These are phyloP conservation scores for Boletus speciosus DNA, from an alignment of 768 basidiomycete genomes.

Conservation along the genomic window DNA sequence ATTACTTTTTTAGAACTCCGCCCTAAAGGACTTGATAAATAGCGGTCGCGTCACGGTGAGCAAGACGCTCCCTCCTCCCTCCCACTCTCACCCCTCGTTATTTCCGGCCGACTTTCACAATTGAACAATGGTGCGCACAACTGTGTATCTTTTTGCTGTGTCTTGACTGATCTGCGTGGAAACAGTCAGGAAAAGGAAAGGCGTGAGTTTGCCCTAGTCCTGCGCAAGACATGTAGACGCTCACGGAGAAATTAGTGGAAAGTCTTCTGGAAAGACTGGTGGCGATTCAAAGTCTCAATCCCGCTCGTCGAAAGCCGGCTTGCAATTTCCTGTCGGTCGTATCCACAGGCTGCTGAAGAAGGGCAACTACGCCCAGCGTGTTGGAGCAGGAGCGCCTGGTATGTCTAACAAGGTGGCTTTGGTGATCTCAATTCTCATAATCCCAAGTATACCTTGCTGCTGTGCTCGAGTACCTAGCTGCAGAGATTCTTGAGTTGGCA, in stretches of 20 bases:
- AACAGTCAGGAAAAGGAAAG: conserved; percentile 56
- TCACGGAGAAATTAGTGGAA: conserved; percentile 35
- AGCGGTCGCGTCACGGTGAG: conserved; percentile 21
- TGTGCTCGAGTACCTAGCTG: conserved; percentile 83
- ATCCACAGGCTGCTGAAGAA: conserved; percentile 75
- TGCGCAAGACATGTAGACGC: neutral
- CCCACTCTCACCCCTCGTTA: conserved; percentile 22
- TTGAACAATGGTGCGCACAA: conserved; percentile 32
- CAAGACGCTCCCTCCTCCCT: conserved; percentile 3
- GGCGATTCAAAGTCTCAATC: conserved; percentile 57
- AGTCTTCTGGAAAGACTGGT: conserved; percentile 47
- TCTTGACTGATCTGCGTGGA: conserved; percentile 7
- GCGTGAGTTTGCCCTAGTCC: conserved; percentile 34
- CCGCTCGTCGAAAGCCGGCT: conserved; percentile 61
- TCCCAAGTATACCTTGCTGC: conserved; percentile 73
- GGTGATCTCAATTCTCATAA: neutral
- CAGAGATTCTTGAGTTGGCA: conserved; percentile 84
- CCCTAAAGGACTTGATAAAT: conserved; percentile 30
- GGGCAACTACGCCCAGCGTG: conserved; percentile 68
- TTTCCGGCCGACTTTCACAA: conserved; percentile 3
- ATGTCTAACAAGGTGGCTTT: conserved; percentile 12
- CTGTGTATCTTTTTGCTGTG: neutral
- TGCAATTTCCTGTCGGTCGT: conserved; percentile 80
- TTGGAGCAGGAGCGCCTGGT: conserved; percentile 70
- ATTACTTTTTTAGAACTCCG: conserved; percentile 31